Percentiles rank a stretch among this genome's conserved stretches.
Evolutionary conservation across 2,329 filamentous ascomycete species (phyloP).

Genomic region (Colletotrichum aenigma): DNA sequence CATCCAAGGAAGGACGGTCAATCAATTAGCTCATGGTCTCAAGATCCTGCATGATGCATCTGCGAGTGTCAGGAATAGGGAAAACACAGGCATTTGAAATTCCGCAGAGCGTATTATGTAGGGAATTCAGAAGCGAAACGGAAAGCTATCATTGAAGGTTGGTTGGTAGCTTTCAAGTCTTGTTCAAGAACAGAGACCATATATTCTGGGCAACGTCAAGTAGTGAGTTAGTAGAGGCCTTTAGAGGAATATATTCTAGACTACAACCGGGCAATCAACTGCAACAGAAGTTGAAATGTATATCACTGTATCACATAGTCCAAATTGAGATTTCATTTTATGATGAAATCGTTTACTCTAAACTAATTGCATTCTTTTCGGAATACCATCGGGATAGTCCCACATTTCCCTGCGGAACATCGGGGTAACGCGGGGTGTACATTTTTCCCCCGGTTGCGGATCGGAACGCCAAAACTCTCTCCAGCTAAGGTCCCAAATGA

Average conservation of each 20-base stretch:
- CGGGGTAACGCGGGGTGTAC: not conserved
- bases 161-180: not conserved
- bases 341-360: not conserved
- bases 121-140: not conserved
- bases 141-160: not conserved
- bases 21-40: not conserved
- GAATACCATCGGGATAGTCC: not conserved
- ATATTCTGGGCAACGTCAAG: not conserved
- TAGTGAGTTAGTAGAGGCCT: fast-evolving
- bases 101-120: not conserved
- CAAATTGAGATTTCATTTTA: not conserved
- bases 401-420: not conserved
- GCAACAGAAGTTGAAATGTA: fast-evolving
- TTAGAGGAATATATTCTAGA: fast-evolving
- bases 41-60: not conserved
- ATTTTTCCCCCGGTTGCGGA: not conserved
- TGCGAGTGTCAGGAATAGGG: not conserved
- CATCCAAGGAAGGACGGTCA: not conserved
- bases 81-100: fast-evolving
- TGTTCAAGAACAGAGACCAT: fast-evolving
- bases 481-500: not conserved
- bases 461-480: not conserved
- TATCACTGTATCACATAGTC: not conserved
- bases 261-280: fast-evolving
- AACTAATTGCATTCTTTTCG: not conserved